phyloP scores from a whole-genome alignment of 179 eudicot genomes.

The Silene noctiflora region DNA sequence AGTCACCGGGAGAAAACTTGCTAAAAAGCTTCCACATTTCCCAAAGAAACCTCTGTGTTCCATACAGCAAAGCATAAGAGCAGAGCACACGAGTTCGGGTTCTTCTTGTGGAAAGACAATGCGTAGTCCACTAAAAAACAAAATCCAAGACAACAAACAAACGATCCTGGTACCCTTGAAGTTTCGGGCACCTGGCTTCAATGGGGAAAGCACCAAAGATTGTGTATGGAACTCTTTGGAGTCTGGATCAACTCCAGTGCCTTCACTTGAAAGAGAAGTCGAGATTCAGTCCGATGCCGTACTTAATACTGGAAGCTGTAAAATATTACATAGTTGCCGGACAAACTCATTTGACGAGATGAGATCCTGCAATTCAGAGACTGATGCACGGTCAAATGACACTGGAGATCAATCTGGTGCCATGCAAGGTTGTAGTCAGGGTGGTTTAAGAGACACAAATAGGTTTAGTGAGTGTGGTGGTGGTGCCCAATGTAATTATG shows the following conservation, averaged over 20 bases:
- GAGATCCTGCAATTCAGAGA: conserved; percentile 29
- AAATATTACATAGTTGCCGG: conserved; percentile 17
- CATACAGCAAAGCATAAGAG: conserved; percentile 28
- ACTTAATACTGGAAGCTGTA: conserved; percentile 22
- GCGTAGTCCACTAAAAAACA: conserved; percentile 24
- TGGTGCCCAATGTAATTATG: conserved; percentile 21
- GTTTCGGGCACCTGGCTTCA: conserved; percentile 21
- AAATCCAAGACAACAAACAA: conserved; percentile 22
- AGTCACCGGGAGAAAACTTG: conserved; percentile 22
- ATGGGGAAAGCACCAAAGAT: conserved; percentile 23
- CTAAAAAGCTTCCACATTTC: conserved; percentile 21
- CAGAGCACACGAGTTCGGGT: conserved; percentile 18
- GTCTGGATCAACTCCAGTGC: conserved; percentile 11
- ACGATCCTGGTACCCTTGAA: conserved; percentile 18
- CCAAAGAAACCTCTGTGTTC: conserved; percentile 30
- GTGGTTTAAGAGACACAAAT: conserved; percentile 20
- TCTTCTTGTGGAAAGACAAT: conserved; percentile 33
- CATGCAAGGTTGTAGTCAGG: conserved; percentile 25
- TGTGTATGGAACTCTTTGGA: conserved; percentile 10
- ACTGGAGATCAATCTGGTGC: conserved; percentile 17
- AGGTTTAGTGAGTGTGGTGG: conserved; percentile 22
- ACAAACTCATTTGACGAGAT: conserved; percentile 28
- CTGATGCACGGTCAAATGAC: conserved; percentile 21
- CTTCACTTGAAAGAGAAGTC: conserved; percentile 26
- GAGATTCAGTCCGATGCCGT: conserved; percentile 18